Evolutionary conservation across 1,284 basidiomycete species (phyloP).

Genomic region (Trametes hirsuta): DNA sequence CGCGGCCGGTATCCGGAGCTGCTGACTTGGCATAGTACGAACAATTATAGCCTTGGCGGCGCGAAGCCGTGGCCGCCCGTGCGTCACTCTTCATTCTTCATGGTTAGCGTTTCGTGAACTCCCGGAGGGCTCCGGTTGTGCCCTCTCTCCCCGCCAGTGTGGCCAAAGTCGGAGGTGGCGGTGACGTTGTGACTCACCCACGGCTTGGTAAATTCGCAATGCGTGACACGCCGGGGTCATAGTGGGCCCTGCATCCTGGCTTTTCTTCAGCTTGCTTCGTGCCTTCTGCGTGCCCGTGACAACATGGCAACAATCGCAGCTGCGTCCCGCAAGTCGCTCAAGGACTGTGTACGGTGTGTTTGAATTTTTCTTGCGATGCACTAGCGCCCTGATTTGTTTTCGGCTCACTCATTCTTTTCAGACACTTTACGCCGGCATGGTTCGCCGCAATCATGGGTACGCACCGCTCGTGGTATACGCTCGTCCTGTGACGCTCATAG

Average conservation of each 20-base stretch:
- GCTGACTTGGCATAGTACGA: not conserved
- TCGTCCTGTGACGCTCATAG: not conserved
- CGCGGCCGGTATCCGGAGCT: not conserved
- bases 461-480: not conserved
- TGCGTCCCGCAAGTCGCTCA: conserved; percentile 7
- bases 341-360: conserved; percentile 27
- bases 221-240: not conserved
- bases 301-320: not conserved
- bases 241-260: not conserved
- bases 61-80: too few species aligned
- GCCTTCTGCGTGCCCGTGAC: not conserved
- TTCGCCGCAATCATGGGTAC: conserved; percentile 42
- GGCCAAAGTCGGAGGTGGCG: conserved; percentile 3
- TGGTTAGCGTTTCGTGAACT: too few species aligned
- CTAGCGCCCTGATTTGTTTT: not conserved
- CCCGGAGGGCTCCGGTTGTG: too few species aligned
- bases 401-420: conserved; percentile 15
- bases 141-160: too few species aligned
- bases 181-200: conserved; percentile 8
- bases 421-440: conserved; percentile 53
- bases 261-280: not conserved
- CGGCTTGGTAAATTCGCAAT: not conserved
- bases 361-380: not conserved
- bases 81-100: too few species aligned
- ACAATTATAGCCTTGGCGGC: too few species aligned